Percentiles rank a stretch among this genome's conserved stretches.
Conservation (phyloP, 2,329 filamentous ascomycete species). For the Cladophialophora carrionii region DNA sequence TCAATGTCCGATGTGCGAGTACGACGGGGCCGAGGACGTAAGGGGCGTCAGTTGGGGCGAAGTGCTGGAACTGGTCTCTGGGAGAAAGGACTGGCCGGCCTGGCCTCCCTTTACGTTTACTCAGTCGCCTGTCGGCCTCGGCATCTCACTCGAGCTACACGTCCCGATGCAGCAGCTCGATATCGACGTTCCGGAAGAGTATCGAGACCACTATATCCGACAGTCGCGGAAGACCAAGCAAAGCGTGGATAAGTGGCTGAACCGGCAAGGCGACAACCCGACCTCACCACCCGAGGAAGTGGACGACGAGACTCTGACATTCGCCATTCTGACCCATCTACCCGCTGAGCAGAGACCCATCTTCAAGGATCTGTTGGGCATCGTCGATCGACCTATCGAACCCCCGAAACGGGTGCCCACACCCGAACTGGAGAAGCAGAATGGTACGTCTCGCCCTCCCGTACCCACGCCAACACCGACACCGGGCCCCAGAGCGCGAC, state of each 20-base stretch:
- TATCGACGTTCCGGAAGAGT: slow-evolving; percentile 91
- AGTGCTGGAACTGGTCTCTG: slow-evolving; percentile 88
- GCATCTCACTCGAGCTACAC: slow-evolving; percentile 57
- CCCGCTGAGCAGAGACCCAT: slow-evolving; percentile 73
- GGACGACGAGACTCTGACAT: slow-evolving; percentile 89
- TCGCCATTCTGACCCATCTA: slow-evolving; percentile 89
- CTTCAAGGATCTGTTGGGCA: slow-evolving; percentile 78
- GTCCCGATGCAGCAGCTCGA: slow-evolving; percentile 78
- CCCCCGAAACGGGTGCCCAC: slow-evolving; percentile 36
- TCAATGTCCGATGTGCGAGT: slow-evolving; percentile 79
- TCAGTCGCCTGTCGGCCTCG: slow-evolving; percentile 59
- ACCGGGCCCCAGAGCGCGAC: slow-evolving; percentile 66
- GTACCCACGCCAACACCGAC: slow-evolving; percentile 65
- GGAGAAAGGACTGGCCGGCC: slow-evolving; percentile 77
- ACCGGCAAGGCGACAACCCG: slow-evolving; percentile 71
- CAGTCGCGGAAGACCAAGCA: slow-evolving; percentile 90
- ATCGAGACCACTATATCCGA: slow-evolving; percentile 85
- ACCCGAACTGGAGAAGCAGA: slow-evolving; percentile 30
- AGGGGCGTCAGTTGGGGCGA: slow-evolving; percentile 91
- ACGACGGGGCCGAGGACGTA: slow-evolving; percentile 61
- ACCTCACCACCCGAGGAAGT: slow-evolving; percentile 81
- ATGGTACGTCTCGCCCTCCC: slow-evolving; percentile 20
- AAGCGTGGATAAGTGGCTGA: slow-evolving; percentile 90
- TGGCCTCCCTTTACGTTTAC: slow-evolving; percentile 88
- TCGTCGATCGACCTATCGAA: slow-evolving; percentile 53